Evolutionary conservation across 441 rosid species (phyloP).

Genomic region (Pelargonium hybrid): DNA sequence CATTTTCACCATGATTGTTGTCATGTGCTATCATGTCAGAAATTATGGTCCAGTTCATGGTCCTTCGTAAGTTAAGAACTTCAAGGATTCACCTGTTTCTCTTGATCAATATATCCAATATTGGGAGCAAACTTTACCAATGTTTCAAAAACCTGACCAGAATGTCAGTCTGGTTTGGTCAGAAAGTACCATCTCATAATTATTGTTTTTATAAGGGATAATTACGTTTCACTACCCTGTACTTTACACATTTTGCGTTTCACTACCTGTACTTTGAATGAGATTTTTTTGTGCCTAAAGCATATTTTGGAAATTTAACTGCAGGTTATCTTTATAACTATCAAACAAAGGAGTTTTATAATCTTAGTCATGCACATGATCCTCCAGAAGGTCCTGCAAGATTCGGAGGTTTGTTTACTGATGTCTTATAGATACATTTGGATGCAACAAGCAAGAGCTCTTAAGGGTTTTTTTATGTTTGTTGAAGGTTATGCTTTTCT

Average conservation of each 20-base stretch:
- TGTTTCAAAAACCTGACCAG: too few relatives aligned
- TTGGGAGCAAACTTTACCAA: not conserved
- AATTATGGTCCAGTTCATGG: not conserved
- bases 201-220: too few relatives aligned
- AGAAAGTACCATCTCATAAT: too few relatives aligned
- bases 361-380: slow-evolving; percentile 82
- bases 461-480: not conserved
- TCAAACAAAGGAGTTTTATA: slow-evolving; percentile 84
- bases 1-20: not conserved
- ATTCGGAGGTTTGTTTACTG: slow-evolving; percentile 60
- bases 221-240: too few relatives aligned
- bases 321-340: slow-evolving; percentile 80
- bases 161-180: too few relatives aligned
- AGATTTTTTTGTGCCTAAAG: too few relatives aligned
- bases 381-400: slow-evolving; percentile 68
- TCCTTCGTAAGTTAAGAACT: not conserved
- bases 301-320: slow-evolving; percentile 14
- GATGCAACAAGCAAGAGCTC: not conserved
- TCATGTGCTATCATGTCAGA: not conserved
- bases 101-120: not conserved
- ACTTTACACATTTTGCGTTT: too few relatives aligned
- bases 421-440: not conserved
- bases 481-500: slow-evolving; percentile 7
- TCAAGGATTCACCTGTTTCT: not conserved
- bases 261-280: too few relatives aligned